phyloP scores from a whole-genome alignment of 768 basidiomycete genomes.

The Hypsizygus marmoreus region DNA sequence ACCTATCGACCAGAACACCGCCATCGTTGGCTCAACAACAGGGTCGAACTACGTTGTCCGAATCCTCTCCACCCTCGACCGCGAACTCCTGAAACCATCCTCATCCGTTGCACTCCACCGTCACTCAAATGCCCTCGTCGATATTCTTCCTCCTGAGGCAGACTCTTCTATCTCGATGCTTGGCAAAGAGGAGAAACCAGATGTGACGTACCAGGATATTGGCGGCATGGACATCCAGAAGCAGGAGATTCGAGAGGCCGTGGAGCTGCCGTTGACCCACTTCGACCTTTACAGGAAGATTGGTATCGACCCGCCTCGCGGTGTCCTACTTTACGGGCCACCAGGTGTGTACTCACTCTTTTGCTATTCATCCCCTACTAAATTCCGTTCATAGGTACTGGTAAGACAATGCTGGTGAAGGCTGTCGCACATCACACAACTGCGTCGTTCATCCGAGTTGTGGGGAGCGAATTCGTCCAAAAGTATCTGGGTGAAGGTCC shows the following conservation, averaged over 20 bases:
- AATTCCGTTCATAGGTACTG: constrained; percentile 66
- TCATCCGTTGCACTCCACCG: constrained; percentile 98
- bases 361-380: neutral
- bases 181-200: constrained; percentile 91
- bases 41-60: constrained; percentile 98
- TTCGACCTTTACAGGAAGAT: constrained; percentile 99
- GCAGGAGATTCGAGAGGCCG: constrained; percentile 98
- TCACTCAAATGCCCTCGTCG: constrained; percentile 97
- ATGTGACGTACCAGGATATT: constrained; percentile 91
- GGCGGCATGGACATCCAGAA: constrained; percentile 98
- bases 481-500: constrained; percentile 99
- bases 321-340: constrained; percentile 95
- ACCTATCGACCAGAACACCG: constrained; percentile 96
- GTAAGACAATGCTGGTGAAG: constrained; percentile 98
- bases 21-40: constrained; percentile 96
- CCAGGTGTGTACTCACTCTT: constrained; percentile 60
- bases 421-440: constrained; percentile 99
- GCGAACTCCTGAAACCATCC: constrained; percentile 95
- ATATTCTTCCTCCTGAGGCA: constrained; percentile 97
- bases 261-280: constrained; percentile 94
- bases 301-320: constrained; percentile 97
- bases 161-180: constrained; percentile 97
- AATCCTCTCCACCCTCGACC: constrained; percentile 94
- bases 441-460: constrained; percentile 96
- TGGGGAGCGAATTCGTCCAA: constrained; percentile 98